Evolutionary conservation across 1,139 yeast species (phyloP).

Genomic region (Taiozyma sp.): DNA sequence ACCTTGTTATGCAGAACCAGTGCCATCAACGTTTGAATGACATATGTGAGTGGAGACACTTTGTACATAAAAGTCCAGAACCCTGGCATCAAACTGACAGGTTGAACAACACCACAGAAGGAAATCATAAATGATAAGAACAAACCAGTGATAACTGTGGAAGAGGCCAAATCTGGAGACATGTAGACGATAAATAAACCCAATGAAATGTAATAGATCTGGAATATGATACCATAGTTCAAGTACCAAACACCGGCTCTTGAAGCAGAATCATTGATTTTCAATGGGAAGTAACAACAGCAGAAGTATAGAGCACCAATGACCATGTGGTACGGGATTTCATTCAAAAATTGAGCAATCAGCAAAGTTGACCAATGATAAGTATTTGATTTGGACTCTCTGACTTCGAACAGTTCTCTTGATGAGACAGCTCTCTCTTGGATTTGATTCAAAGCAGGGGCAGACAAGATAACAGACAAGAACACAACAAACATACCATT

Average conservation of each 20-base stretch:
- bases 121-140: slow-evolving; percentile 48
- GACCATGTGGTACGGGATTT: slow-evolving; percentile 50
- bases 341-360: slow-evolving; percentile 41
- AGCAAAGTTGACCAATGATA: slow-evolving; percentile 56
- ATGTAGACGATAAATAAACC: slow-evolving; percentile 51
- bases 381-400: slow-evolving; percentile 56
- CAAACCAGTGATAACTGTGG: slow-evolving; percentile 51
- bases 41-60: slow-evolving; percentile 65
- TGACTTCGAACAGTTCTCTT: slow-evolving; percentile 50
- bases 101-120: slow-evolving; percentile 65
- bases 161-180: slow-evolving; percentile 61
- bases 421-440: slow-evolving; percentile 48
- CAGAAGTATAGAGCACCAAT: slow-evolving; percentile 50
- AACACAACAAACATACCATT: slow-evolving; percentile 48
- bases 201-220: slow-evolving; percentile 49
- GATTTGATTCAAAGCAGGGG: slow-evolving; percentile 51
- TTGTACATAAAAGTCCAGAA: slow-evolving; percentile 76
- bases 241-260: slow-evolving; percentile 55
- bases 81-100: slow-evolving; percentile 52
- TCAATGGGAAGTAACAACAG: slow-evolving; percentile 55
- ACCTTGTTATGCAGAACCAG: slow-evolving; percentile 48
- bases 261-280: slow-evolving; percentile 39
- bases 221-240: slow-evolving; percentile 50
- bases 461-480: slow-evolving; percentile 40
- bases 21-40: slow-evolving; percentile 54